A percentile compares a stretch with the other conserved stretches of the same genome.
Evolutionary conservation across 495 filamentous ascomycete genomes (phyloP).

Genomic region (Penicillium canescens): DNA sequence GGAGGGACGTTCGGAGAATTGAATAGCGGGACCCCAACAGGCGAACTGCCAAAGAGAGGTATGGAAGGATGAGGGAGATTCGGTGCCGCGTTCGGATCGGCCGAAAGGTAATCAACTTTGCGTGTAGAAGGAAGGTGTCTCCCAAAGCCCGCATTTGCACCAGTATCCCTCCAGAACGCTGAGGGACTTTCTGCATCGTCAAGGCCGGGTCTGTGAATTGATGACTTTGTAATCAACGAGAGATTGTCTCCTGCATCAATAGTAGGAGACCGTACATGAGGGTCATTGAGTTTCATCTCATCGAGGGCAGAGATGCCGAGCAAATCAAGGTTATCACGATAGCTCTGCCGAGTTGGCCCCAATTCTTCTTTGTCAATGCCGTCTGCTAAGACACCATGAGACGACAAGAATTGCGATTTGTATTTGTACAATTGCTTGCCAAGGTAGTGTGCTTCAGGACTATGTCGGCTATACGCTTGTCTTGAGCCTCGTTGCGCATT

Average conservation of each 20-base stretch:
- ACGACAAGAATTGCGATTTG: constrained; percentile 42
- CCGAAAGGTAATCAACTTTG: constrained; percentile 21
- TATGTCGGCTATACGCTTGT: constrained; percentile 39
- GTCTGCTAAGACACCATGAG: constrained; percentile 40
- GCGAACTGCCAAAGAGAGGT: constrained; percentile 35
- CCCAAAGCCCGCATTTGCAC: constrained; percentile 14
- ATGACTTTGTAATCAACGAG: constrained; percentile 22
- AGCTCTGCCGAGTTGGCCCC: constrained; percentile 38
- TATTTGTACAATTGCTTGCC: constrained; percentile 43
- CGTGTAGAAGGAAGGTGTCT: constrained; percentile 18
- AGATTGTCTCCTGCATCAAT: constrained; percentile 23
- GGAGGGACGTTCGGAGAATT: constrained; percentile 18
- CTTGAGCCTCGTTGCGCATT: constrained; percentile 38
- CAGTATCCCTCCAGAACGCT: constrained; percentile 9
- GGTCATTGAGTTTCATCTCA: constrained; percentile 30
- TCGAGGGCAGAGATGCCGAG: constrained; percentile 41
- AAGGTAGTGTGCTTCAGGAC: constrained; percentile 42
- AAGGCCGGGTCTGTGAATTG: constrained; percentile 6
- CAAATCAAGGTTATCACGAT: constrained; percentile 44
- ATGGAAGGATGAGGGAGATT: constrained; percentile 22
- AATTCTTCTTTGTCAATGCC: constrained; percentile 40
- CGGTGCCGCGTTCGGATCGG: constrained; percentile 23
- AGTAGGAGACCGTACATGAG: constrained; percentile 8
- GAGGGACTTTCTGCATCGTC: constrained; percentile 6
- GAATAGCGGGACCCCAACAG: constrained; percentile 36